Percentiles rank a stretch among this genome's conserved stretches.
Evolutionary conservation across 2,329 filamentous ascomycete genomes (phyloP).

Genomic region (Hirsutella rhossiliensis): DNA sequence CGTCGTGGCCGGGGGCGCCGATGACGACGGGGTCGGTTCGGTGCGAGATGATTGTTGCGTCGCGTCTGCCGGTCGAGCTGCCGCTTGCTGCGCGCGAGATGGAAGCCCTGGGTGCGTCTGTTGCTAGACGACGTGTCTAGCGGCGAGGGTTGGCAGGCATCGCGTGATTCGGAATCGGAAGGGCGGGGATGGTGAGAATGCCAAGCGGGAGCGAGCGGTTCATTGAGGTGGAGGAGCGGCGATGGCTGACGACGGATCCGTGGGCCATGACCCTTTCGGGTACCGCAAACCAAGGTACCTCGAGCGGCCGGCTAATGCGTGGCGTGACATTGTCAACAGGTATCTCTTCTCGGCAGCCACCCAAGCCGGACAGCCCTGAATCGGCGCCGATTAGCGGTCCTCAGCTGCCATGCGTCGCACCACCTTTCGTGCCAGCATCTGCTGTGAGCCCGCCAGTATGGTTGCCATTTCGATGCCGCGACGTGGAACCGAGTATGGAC

Average conservation of each 20-base stretch:
- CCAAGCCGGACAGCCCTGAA: not conserved
- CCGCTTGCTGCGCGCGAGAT: conserved; percentile 1
- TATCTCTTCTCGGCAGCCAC: too few relatives aligned
- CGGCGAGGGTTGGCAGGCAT: conserved; percentile 10
- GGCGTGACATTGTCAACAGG: not conserved
- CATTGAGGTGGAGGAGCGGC: not conserved
- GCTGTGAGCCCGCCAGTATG: too few relatives aligned
- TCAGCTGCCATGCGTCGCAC: not conserved
- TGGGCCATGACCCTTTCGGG: not conserved
- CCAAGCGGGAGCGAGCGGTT: conserved; percentile 3
- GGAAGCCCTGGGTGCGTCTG: too few relatives aligned
- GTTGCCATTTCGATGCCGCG: too few relatives aligned
- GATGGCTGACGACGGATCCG: conserved; percentile 1
- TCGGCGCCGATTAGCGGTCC: not conserved
- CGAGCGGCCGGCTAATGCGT: not conserved
- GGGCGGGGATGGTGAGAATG: not conserved
- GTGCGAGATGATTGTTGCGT: too few relatives aligned
- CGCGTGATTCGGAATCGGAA: not conserved
- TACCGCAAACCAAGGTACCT: not conserved
- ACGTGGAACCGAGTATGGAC: too few relatives aligned
- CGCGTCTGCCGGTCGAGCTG: too few relatives aligned
- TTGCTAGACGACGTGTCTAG: conserved; percentile 13
- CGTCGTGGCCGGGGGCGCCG: too few relatives aligned
- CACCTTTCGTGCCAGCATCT: too few relatives aligned
- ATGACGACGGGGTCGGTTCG: too few relatives aligned